Evolutionary conservation across 2,329 filamentous ascomycete genomes (phyloP).

Genomic region (Aspergillus caelatus): DNA sequence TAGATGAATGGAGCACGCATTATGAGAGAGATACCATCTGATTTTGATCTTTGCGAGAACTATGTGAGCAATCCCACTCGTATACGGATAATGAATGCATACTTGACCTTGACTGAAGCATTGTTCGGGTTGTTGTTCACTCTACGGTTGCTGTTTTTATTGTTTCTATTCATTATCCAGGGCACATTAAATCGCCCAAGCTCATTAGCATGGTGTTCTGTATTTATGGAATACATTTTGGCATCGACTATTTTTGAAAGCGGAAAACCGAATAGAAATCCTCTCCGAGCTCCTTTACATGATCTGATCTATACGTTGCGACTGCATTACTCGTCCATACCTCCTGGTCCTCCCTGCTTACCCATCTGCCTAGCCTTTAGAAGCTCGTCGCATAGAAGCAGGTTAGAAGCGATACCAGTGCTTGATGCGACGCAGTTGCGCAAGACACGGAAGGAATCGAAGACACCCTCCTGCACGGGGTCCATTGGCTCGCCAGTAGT

Average conservation of each 20-base stretch:
- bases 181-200: slow-evolving; percentile 9
- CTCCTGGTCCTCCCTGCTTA: slow-evolving; percentile 44
- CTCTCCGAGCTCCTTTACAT: slow-evolving; percentile 30
- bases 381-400: slow-evolving; percentile 94
- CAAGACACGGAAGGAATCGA: slow-evolving; percentile 93
- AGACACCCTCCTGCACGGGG: slow-evolving; percentile 87
- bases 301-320: slow-evolving; percentile 24
- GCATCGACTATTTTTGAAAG: slow-evolving; percentile 19
- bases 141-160: background rate
- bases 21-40: background rate
- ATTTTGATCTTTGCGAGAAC: background rate
- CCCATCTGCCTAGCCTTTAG: slow-evolving; percentile 97
- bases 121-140: background rate
- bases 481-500: slow-evolving; percentile 92
- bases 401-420: slow-evolving; percentile 91
- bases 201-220: slow-evolving; percentile 15
- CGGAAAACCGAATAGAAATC: slow-evolving; percentile 16
- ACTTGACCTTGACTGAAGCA: background rate
- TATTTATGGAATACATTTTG: slow-evolving; percentile 24
- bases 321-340: slow-evolving; percentile 44
- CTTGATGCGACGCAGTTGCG: slow-evolving; percentile 93
- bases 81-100: background rate
- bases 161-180: background rate
- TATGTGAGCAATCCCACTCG: background rate
- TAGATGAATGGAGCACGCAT: background rate